Base-by-base conservation (phyloP, 345 rosid species). In the Eucalyptus polyanthemos region DNA sequence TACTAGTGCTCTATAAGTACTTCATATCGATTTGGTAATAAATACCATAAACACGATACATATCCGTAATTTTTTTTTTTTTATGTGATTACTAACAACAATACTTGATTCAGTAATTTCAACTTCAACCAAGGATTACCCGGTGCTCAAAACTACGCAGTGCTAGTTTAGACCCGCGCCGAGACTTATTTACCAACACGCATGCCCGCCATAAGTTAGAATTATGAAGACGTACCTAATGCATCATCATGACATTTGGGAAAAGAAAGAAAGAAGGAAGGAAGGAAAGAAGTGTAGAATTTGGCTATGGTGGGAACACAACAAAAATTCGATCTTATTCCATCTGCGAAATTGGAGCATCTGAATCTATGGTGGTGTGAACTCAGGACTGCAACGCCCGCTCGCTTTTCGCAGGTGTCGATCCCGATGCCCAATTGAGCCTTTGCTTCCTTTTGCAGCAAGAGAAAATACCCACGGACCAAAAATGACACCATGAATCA, bases 131-230 rank as follows among this genome's bases (percentile, higher is more conserved):
- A 13, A 60, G 8, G 14, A 25, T 25, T 6, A 60, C 15, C 31
- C 8, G 0, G 31, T 12, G n/a, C 29, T 13, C 31, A 56, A 56
- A 56, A 9, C 1, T 56, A 24, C 2, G 62, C 13, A 0, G 2
- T 11, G 16, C 34, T 6, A 6, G 16, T 29, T 62, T 14, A 13
- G 31, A 62, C 8, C 9, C 1, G 34, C 0, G 31, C 69, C 9
- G 2, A 65, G 76, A 65, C 76, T 62, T 19, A 17, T 17, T 19
- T 37, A 5, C 14, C 25, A 6, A 1, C 45, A 11, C 27, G 47
- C 11, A 1, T 7, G 85, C 0, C 81, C 25, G 24, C 6, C 81
- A 9, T 9, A 19, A 19, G 81, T 34, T 37, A 4, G 13, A 5
- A 76, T 76, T 21, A 21, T 11, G 8, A 76, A 3, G 47, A 40